A percentile compares a stretch with the other conserved stretches of the same genome.
Conservation (phyloP, 192 early-diverging fungal species). For the Coemansia erecta region DNA sequence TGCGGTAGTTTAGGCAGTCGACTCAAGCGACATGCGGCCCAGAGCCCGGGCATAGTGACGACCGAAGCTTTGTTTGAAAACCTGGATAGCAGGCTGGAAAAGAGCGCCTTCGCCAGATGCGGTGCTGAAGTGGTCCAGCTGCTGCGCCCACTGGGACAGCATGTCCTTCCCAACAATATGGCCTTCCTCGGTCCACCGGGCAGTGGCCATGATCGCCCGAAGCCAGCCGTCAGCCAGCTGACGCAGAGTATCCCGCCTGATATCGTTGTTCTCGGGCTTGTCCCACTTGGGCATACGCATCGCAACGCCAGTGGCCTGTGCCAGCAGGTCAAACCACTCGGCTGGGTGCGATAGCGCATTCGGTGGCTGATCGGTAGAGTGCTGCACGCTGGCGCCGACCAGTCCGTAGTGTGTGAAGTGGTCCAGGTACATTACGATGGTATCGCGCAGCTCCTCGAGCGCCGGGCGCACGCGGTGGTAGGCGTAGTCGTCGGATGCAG, state of each 20-base stretch:
- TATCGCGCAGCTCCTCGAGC: slow-evolving; percentile 73
- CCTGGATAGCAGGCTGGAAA: slow-evolving; percentile 46
- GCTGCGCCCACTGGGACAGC: slow-evolving; percentile 78
- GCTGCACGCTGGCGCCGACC: slow-evolving; percentile 61
- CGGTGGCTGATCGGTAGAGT: neutral
- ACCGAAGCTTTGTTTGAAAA: slow-evolving; percentile 41
- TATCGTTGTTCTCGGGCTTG: slow-evolving; percentile 64
- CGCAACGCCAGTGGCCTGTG: slow-evolving; percentile 68
- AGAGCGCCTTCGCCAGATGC: slow-evolving; percentile 31
- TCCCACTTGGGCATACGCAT: slow-evolving; percentile 83
- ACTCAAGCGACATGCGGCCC: slow-evolving; percentile 16
- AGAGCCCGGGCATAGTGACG: slow-evolving; percentile 11
- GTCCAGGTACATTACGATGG: slow-evolving; percentile 69
- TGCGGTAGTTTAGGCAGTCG: slow-evolving; percentile 9
- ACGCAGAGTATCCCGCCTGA: slow-evolving; percentile 63
- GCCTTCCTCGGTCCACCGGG: slow-evolving; percentile 69
- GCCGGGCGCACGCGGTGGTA: slow-evolving; percentile 79
- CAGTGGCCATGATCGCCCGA: slow-evolving; percentile 70
- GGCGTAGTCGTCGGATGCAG: slow-evolving; percentile 79
- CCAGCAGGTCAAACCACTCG: slow-evolving; percentile 76
- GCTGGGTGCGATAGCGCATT: slow-evolving; percentile 49
- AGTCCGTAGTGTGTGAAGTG: slow-evolving; percentile 78
- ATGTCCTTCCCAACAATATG: slow-evolving; percentile 77
- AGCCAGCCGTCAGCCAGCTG: slow-evolving; percentile 75
- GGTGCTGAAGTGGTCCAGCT: slow-evolving; percentile 33